Base-by-base conservation (phyloP, 106 monocot species). In the Phalaenopsis equestris region DNA sequence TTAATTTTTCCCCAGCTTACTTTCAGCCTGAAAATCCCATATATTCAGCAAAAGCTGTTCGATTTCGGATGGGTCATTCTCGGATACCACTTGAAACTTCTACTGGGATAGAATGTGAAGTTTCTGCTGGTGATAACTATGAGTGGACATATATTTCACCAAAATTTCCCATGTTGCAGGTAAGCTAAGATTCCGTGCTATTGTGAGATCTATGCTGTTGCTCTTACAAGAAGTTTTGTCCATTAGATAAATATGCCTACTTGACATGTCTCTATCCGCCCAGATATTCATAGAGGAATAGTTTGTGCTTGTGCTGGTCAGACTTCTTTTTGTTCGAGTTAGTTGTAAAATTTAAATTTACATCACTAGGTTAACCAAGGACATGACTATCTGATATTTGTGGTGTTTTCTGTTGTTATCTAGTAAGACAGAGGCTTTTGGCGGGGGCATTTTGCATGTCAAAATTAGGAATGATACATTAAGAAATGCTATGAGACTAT, bases 121-220 rank as follows among this genome's bases (percentile, higher is more conserved):
- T n/a, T 74, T 18, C 76, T 78, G 56, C 72, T 57, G 41, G 21
- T 77, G 77, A 86, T 70, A 64, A 82, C 41, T 92, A 79, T 72
- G 80, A 82, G 15, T 92, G 92, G 92, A 83, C 89, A 38, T 90
- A 92, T 77, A 77, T 90, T 84, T 92, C 92, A 56, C 92, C 92
- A 21, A 82, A 65, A 75, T 92, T 86, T 87, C 86, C 79, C 43
- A 92, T 92, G 92, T 72, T 47, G 42, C 92, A 92, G 85, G 92
- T 92, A 67, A 48, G 45, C 49, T 49, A 49, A 42, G 8, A 72
- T 72, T 72, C 24, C 6, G 10, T 65, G 64, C 64, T 65, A n/a
- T 65, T 65, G 64, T 65, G 43, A 45, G 6, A 45, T 45, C 43
- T 45, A 6, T 11, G 56, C 2, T 56, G 56, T 56, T 56, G 56